Evolutionary conservation across 495 filamentous ascomycete species (phyloP), one percentile per base, ranked within the genome.

Genomic region (Trichoderma parareesei): DNA sequence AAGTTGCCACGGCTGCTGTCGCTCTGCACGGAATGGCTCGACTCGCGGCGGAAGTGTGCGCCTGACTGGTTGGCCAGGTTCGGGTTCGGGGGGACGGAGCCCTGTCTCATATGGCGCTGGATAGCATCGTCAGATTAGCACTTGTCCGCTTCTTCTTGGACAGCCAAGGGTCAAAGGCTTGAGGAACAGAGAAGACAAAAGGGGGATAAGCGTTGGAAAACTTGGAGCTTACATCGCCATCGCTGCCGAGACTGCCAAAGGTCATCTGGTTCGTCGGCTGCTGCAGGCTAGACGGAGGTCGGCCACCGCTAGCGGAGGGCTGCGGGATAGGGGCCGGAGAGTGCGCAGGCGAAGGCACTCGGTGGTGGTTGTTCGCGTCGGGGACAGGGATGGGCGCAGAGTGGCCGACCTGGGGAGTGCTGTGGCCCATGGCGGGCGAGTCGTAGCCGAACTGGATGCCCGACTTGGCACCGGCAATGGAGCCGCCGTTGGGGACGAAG

Each of bases 311-410:
- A 44, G 88, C 88, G 44, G 89, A 84, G 60, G 89, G 90, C 74
- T 90, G 89, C 20, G 92, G 92, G 63, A 97, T 97, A 6, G 93
- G 93, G 27, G 89, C 91, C 3, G 93, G 93, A 14, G 93, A 96
- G 38, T 84, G 83, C 65, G 87, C 85, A 6, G 90, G 90, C 49
- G 88, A 90, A 35, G 84, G 84, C 38, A 90, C 78, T 67, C 88
- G 82, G 41, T 83, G 86, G 71, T 88, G 87, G 74, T 78, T 69
- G 80, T 44, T 62, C 14, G 14, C 41, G 78, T 46, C 73, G 13
- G 88, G 87, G 64, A 88, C 85, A 27, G 90, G 83, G 68, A 89
- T 84, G 27, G 92, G 83, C 61, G 79, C 83, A 38, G 86, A 81
- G 40, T 79, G 74, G 20, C 77, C 76, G 59, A 79, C 75, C 65